phyloP scores from a whole-genome alignment of 148 eudicot species.

The Simmondsia chinensis region DNA sequence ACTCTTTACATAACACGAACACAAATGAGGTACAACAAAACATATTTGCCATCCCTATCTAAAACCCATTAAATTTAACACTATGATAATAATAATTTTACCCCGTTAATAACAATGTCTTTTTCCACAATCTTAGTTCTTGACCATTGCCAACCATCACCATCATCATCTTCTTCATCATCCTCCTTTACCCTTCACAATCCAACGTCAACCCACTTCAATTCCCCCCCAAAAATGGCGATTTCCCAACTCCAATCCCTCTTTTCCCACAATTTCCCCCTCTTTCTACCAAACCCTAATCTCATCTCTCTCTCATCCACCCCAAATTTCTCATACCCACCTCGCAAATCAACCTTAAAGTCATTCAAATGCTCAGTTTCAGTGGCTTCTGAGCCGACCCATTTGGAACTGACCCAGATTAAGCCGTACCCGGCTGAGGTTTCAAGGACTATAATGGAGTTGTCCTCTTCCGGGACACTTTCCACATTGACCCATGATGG shows the following conservation, averaged over 20 bases:
- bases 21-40: no score
- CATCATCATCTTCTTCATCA: neutral
- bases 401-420: slow-evolving; percentile 9
- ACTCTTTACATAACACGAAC: no score
- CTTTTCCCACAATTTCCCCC: slow-evolving; percentile 23
- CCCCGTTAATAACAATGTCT: no score
- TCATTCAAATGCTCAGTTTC: slow-evolving; percentile 34
- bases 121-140: no score
- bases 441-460: slow-evolving; percentile 80
- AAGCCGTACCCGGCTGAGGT: slow-evolving; percentile 83
- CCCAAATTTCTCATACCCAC: slow-evolving; percentile 16
- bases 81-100: no score
- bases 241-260: slow-evolving; percentile 26
- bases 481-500: slow-evolving; percentile 53
- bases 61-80: no score
- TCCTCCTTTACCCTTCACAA: neutral
- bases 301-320: slow-evolving; percentile 9
- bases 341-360: slow-evolving; percentile 12
- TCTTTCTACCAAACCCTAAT: slow-evolving; percentile 12
- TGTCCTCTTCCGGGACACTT: slow-evolving; percentile 56
- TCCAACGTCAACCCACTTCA: neutral
- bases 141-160: no score
- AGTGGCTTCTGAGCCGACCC: slow-evolving; percentile 32
- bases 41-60: no score
- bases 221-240: slow-evolving; percentile 8